A percentile compares a stretch with the other conserved stretches of the same genome.
These are phyloP conservation scores for Hydrangea macrophylla DNA, from an alignment of 148 eudicot species.

Conservation along the genomic window DNA sequence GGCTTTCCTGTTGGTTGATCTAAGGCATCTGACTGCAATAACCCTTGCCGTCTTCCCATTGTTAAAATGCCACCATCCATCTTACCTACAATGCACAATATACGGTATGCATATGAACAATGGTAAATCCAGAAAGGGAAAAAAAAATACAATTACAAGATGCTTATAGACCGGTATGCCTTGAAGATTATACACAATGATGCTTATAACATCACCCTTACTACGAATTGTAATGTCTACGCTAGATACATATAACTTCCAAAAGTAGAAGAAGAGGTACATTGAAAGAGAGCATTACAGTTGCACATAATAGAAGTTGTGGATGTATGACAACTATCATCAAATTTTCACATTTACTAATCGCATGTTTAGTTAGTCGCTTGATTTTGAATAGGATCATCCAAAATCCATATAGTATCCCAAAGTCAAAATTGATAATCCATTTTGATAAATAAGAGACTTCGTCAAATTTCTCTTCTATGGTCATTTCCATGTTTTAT, in stretches of 20 bases:
- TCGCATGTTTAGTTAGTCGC: too few species aligned
- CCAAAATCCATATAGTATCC: too few species aligned
- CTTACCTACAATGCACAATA: constrained; percentile 28
- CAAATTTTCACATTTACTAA: too few species aligned
- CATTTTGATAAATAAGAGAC: too few species aligned
- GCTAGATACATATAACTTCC: background rate
- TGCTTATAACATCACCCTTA: background rate
- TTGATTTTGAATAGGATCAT: too few species aligned
- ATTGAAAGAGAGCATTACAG: too few species aligned
- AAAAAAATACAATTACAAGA: background rate
- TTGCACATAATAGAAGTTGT: too few species aligned
- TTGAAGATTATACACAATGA: background rate
- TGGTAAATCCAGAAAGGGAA: background rate
- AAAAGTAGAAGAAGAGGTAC: background rate
- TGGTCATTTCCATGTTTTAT: too few species aligned
- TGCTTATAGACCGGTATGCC: background rate
- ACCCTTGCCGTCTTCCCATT: constrained; percentile 22
- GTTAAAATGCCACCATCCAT: constrained; percentile 29
- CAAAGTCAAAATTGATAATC: too few species aligned
- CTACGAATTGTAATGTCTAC: background rate
- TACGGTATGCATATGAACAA: background rate
- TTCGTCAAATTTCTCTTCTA: too few species aligned
- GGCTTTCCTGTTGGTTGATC: constrained; percentile 34
- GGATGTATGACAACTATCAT: too few species aligned
- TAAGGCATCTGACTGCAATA: constrained; percentile 14